These are phyloP conservation scores for Ligustrum vulgare DNA, from an alignment of 257 asterid genomes.

Conservation along the genomic window DNA sequence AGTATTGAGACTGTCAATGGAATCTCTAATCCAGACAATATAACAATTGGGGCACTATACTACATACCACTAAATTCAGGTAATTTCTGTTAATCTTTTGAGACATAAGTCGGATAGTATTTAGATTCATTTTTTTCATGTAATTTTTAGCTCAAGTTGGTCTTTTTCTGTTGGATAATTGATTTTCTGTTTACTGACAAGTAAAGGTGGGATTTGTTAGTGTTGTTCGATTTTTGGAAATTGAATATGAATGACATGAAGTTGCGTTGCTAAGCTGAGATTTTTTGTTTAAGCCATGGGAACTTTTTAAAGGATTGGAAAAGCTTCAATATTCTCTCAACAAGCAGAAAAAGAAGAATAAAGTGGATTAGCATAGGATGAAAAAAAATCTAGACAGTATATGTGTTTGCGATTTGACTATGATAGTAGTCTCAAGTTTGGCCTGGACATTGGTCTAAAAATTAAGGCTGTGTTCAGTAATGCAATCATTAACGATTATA, in stretches of 20 bases:
- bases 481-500: no score
- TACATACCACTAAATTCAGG: conserved; percentile 84
- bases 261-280: not conserved
- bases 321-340: not conserved
- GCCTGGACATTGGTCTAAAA: not conserved
- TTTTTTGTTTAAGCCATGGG: not conserved
- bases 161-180: not conserved
- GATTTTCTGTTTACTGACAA: not conserved
- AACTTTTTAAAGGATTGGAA: not conserved
- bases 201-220: not conserved
- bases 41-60: conserved; percentile 75
- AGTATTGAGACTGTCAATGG: conserved; percentile 76
- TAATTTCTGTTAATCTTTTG: conserved; percentile 23
- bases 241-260: not conserved
- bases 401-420: not conserved
- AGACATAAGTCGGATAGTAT: not conserved
- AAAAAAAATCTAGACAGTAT: not conserved
- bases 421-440: not conserved
- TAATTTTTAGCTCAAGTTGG: not conserved
- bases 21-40: conserved; percentile 78
- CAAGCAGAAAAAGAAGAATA: not conserved
- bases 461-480: no score
- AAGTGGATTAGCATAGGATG: not conserved
- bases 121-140: not conserved
- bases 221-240: not conserved